Evolutionary conservation across 129 eudicot species (phyloP).

Genomic region (Daucus carota): DNA sequence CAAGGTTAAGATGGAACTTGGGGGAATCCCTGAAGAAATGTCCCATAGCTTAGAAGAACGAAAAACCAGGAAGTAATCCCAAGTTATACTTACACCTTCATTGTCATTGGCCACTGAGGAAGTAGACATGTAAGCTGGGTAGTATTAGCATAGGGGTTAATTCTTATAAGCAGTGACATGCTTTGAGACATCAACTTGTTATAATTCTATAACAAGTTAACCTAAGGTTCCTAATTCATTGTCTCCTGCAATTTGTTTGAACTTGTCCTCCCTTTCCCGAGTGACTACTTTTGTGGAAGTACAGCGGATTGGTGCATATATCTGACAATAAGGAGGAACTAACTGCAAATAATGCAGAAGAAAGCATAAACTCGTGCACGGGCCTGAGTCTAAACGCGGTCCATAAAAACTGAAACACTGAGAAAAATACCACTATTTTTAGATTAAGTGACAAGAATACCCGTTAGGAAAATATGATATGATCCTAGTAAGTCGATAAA

Average conservation of each 20-base stretch:
- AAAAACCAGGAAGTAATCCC: not conserved
- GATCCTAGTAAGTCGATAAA: too few relatives aligned
- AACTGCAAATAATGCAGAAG: not conserved
- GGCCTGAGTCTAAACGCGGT: not conserved
- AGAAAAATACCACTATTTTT: too few relatives aligned
- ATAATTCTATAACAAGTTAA: not conserved
- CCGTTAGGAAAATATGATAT: too few relatives aligned
- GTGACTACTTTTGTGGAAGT: not conserved
- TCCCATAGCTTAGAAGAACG: not conserved
- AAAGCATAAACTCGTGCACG: not conserved
- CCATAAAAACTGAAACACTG: too few relatives aligned
- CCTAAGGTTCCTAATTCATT: slow-evolving; percentile 1
- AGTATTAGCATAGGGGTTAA: not conserved
- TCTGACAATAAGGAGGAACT: not conserved
- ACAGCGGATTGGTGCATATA: not conserved
- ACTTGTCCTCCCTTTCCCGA: not conserved
- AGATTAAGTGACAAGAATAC: too few relatives aligned
- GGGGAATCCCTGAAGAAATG: not conserved
- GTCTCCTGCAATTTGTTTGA: not conserved
- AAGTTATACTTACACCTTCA: not conserved
- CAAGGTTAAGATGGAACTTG: not conserved
- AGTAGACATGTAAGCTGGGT: not conserved
- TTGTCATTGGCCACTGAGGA: not conserved
- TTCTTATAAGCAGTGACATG: not conserved
- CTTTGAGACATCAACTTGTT: not conserved